Evolutionary conservation across 768 basidiomycete species (phyloP).

Genomic region (Kockovaella imperatae): DNA sequence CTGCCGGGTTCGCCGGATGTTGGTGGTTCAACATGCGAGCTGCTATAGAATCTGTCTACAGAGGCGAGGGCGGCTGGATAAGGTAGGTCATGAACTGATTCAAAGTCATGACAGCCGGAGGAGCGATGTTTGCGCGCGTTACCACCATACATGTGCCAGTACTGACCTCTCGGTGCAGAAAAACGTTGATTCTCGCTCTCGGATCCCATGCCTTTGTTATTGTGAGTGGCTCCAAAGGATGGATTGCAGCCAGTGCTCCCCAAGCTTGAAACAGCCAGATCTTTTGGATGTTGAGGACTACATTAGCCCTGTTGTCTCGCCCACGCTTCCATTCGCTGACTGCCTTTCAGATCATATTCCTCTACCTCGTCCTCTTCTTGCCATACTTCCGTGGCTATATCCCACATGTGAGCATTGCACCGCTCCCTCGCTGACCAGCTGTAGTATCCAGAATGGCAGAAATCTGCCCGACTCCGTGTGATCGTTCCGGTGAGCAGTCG

Average conservation of each 20-base stretch:
- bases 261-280: neutral
- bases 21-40: conserved; percentile 28
- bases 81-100: conserved; percentile 6
- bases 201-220: conserved; percentile 28
- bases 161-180: conserved; percentile 6
- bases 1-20: conserved; percentile 21
- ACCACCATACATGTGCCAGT: neutral
- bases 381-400: conserved; percentile 40
- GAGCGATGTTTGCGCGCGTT: neutral
- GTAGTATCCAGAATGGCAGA: conserved; percentile 42
- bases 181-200: conserved; percentile 21
- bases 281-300: neutral
- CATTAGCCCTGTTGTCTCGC: neutral
- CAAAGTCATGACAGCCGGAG: neutral
- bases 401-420: conserved; percentile 41
- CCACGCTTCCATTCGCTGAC: neutral
- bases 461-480: conserved; percentile 30
- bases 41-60: conserved; percentile 8
- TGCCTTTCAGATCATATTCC: conserved; percentile 32
- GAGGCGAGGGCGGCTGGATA: conserved; percentile 15
- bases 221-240: conserved; percentile 17
- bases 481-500: conserved; percentile 29
- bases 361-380: conserved; percentile 42
- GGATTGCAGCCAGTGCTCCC: no score
- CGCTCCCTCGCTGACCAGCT: neutral